Base-by-base conservation (phyloP, 2,329 filamentous ascomycete species). In the Arthroderma sp. region DNA sequence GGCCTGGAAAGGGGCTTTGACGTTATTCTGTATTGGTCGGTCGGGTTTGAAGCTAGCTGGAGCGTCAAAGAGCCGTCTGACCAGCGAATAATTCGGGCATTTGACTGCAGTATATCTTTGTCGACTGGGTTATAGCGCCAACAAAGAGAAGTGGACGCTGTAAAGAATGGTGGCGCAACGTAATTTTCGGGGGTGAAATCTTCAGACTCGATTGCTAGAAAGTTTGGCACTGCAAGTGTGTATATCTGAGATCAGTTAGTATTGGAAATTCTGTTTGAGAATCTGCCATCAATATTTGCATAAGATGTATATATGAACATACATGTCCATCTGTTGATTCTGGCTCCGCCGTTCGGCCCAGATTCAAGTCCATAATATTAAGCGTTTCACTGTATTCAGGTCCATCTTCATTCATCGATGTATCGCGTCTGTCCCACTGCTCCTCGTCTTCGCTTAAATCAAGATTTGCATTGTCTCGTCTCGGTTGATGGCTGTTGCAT, bases 51-150 rank as follows among this genome's bases (percentile, higher is more conserved):
- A 27, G 77, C 78, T 33, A 82, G 68, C 54, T 83, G 79, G 3
- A 83, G 65, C 2, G 78, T 82, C 39, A 82, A 62, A 4, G 75
- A 80, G 33, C 79, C 79, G 54, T 83, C 78, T 11, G 77, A 78
- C 79, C 79, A 83, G 50, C 74, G 72, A 41, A 82, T 68, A 42
- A 82, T 68, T 36, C 78, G 76, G 7, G 77, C 75, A 54, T 82
- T 82, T 5, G 77, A 81, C 56, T 83, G 78, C 9, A 80, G 63
- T 33, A 72, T 60, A 4, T 66, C 61, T 4, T 71, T 69, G 45
- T 80, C 66, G 2, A 70, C 71, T n/a, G 78, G 77, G 39, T 78
- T 77, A 54, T 73, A 72, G 42, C 79, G 74, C 78, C 78, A 82
- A 54, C 78, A 77, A 29, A 82, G 66, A 0, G 78, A 80, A 22